Percentiles rank a stretch among this genome's conserved stretches.
Conservation (phyloP, 225 moss, liverwort and hornwort genomes). For the Physcomitrellopsis africana region DNA sequence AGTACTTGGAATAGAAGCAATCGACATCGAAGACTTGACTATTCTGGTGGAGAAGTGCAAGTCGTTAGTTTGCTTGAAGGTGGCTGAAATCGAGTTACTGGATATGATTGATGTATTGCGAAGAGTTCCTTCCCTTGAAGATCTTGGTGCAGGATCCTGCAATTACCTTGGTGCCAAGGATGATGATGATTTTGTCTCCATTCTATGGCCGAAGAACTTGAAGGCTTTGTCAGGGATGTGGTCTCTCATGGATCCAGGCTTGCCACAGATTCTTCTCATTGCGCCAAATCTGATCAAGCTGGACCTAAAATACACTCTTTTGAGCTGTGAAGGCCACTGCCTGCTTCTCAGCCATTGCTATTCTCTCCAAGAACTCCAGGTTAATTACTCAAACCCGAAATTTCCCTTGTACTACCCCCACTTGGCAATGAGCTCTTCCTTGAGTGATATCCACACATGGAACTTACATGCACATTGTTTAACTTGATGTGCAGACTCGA, state of each 20-base stretch:
- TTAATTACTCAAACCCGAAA: background rate
- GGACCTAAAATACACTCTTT: slow-evolving; percentile 43
- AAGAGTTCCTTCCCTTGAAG: slow-evolving; percentile 34
- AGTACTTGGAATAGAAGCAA: slow-evolving; percentile 30
- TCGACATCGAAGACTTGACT: slow-evolving; percentile 40
- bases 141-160: slow-evolving; percentile 59
- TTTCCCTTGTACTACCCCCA: background rate
- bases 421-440: background rate
- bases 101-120: slow-evolving; percentile 47
- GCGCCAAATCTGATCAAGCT: slow-evolving; percentile 56
- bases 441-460: background rate
- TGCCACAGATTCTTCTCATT: slow-evolving; percentile 32
- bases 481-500: slow-evolving; percentile 55
- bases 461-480: slow-evolving; percentile 29
- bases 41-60: slow-evolving; percentile 51
- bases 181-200: background rate
- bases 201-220: slow-evolving; percentile 18
- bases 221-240: slow-evolving; percentile 55
- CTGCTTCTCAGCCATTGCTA: slow-evolving; percentile 49
- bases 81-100: slow-evolving; percentile 52
- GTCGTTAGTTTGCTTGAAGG: slow-evolving; percentile 56
- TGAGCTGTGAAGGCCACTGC: slow-evolving; percentile 45
- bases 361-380: slow-evolving; percentile 60
- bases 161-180: slow-evolving; percentile 20
- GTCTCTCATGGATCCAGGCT: slow-evolving; percentile 39